Evolutionary conservation across 169 alveolate species (phyloP).

Genomic region (Nephromyces sp.): DNA sequence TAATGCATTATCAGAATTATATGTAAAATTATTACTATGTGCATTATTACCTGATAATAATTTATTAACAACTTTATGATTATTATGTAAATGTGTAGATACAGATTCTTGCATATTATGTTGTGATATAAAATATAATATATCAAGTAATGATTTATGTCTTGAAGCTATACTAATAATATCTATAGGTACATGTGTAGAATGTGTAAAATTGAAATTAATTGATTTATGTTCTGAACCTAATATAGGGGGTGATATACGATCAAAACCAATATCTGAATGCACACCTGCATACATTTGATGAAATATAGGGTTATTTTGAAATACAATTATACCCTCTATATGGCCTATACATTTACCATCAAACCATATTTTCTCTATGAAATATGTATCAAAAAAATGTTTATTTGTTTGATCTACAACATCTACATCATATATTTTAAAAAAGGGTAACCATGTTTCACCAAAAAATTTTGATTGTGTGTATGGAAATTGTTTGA

Average conservation of each 20-base stretch:
- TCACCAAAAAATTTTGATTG: slow-evolving; percentile 23
- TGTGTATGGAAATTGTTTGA: not conserved
- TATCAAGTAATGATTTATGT: slow-evolving; percentile 21
- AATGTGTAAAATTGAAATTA: not conserved
- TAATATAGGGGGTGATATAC: slow-evolving; percentile 18
- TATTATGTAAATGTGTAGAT: not conserved
- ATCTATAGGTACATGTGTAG: slow-evolving; percentile 3
- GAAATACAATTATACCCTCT: slow-evolving; percentile 28
- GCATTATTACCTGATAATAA: not conserved
- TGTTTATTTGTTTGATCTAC: not conserved
- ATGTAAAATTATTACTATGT: not conserved
- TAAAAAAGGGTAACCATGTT: slow-evolving; percentile 37
- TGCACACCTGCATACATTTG: slow-evolving; percentile 27
- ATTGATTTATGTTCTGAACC: slow-evolving; percentile 12
- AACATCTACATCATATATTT: slow-evolving; percentile 30
- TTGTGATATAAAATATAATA: slow-evolving; percentile 11
- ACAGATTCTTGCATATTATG: slow-evolving; percentile 10
- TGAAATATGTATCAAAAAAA: slow-evolving; percentile 17
- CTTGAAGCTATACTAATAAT: slow-evolving; percentile 1
- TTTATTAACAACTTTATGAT: not conserved
- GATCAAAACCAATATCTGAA: slow-evolving; percentile 22
- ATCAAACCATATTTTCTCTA: slow-evolving; percentile 29
- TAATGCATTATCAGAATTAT: not conserved
- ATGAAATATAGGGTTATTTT: slow-evolving; percentile 28
- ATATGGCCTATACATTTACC: slow-evolving; percentile 24